phyloP scores from a whole-genome alignment of 768 basidiomycete species.

The Pleurotus platypus region DNA sequence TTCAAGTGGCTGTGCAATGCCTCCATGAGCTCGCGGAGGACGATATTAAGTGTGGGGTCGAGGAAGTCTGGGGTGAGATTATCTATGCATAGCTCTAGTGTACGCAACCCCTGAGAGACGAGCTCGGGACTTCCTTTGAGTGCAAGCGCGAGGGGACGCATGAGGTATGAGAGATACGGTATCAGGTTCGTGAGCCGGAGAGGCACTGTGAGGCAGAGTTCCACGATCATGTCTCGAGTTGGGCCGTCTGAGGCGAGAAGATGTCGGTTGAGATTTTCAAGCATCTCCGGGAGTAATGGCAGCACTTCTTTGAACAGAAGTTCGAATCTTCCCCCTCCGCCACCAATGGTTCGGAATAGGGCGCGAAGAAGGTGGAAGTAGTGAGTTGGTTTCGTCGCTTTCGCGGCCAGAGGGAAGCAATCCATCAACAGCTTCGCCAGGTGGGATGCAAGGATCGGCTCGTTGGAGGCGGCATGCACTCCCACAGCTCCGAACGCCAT shows the following conservation, averaged over 20 bases:
- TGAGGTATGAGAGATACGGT: slow-evolving; percentile 91
- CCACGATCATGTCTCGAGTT: slow-evolving; percentile 89
- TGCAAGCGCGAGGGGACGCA: slow-evolving; percentile 93
- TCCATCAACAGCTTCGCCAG: slow-evolving; percentile 93
- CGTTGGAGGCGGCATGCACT: slow-evolving; percentile 69
- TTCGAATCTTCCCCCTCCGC: slow-evolving; percentile 91
- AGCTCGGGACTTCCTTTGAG: slow-evolving; percentile 84
- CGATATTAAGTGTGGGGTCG: slow-evolving; percentile 91
- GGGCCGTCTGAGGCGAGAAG: slow-evolving; percentile 80
- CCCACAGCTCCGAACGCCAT: slow-evolving; percentile 90
- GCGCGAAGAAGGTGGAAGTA: slow-evolving; percentile 92
- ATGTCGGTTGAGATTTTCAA: slow-evolving; percentile 91
- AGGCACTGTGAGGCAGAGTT: slow-evolving; percentile 95
- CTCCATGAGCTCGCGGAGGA: slow-evolving; percentile 91
- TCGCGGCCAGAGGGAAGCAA: slow-evolving; percentile 91
- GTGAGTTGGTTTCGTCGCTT: slow-evolving; percentile 84
- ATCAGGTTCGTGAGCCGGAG: slow-evolving; percentile 92
- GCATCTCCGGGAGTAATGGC: slow-evolving; percentile 94
- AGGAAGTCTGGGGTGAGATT: slow-evolving; percentile 97
- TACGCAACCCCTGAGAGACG: slow-evolving; percentile 92
- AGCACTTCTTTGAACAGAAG: slow-evolving; percentile 93
- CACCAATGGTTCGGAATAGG: slow-evolving; percentile 90
- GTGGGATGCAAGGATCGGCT: slow-evolving; percentile 90
- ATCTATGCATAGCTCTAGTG: slow-evolving; percentile 98
- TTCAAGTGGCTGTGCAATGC: slow-evolving; percentile 89